Evolutionary conservation across 768 basidiomycete species (phyloP).

Genomic region (Chlorophyllum brunneum): DNA sequence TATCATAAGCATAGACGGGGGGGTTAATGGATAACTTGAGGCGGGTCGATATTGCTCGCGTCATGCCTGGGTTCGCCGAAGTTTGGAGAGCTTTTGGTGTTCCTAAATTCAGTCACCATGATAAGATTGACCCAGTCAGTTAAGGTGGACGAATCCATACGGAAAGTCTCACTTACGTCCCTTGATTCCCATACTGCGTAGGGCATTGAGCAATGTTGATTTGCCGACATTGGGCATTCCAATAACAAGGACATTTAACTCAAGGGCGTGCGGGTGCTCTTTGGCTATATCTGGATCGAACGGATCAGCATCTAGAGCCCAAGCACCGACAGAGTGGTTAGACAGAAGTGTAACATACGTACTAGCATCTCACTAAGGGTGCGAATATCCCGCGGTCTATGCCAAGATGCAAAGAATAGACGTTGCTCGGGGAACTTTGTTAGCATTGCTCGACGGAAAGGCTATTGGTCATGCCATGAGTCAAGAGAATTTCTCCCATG

Average conservation of each 20-base stretch:
- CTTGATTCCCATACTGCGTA: constrained; percentile 81
- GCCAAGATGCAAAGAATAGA: constrained; percentile 70
- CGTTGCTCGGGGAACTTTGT: constrained; percentile 67
- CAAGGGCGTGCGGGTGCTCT: constrained; percentile 63
- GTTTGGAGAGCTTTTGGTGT: constrained; percentile 89
- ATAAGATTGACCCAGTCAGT: constrained; percentile 3
- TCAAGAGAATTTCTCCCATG: constrained; percentile 9
- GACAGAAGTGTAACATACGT: constrained; percentile 49
- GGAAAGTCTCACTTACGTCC: constrained; percentile 59
- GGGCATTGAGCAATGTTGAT: constrained; percentile 87
- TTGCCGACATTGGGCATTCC: constrained; percentile 99
- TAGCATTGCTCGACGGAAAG: constrained; percentile 70
- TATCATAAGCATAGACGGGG: constrained; percentile 89
- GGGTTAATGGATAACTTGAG: constrained; percentile 81
- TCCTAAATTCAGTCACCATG: constrained; percentile 32
- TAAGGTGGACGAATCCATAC: constrained; percentile 8
- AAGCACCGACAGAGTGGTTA: constrained; percentile 9
- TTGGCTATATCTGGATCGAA: constrained; percentile 58
- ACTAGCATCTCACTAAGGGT: constrained; percentile 63
- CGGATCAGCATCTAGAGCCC: background rate
- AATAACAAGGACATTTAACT: constrained; percentile 86
- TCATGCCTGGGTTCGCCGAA: constrained; percentile 86
- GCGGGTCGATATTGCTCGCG: constrained; percentile 83
- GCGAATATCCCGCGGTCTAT: constrained; percentile 60
- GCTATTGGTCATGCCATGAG: constrained; percentile 36